Conservation (phyloP, 176 grass and related monocot genomes). For the Carex littledalei region DNA sequence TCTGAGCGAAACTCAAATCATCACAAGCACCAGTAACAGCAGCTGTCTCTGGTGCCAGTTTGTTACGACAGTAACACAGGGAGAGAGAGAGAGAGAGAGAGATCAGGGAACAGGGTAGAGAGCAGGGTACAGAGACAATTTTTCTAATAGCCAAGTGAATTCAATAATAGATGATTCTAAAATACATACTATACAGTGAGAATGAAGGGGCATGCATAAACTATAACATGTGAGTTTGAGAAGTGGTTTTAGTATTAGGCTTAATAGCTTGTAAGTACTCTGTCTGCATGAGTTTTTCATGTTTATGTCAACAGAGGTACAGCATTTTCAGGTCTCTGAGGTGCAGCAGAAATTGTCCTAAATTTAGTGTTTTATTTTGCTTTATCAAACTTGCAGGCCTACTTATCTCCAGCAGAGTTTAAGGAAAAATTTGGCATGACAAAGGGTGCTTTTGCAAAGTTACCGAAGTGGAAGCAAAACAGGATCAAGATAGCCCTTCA, state of each 20-base stretch:
- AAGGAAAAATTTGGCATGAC: constrained; percentile 88
- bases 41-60: not conserved
- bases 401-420: constrained; percentile 69
- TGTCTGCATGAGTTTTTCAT: not conserved
- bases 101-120: no score
- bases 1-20: not conserved
- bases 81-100: not conserved
- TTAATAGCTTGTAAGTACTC: not conserved
- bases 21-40: not conserved
- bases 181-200: not conserved
- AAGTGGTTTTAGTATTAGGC: not conserved
- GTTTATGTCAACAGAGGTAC: not conserved
- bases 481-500: constrained; percentile 72
- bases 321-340: not conserved
- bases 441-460: constrained; percentile 63
- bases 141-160: not conserved
- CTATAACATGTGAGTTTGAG: not conserved
- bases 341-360: not conserved
- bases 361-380: not conserved
- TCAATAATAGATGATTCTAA: not conserved
- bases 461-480: constrained; percentile 90
- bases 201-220: not conserved
- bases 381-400: constrained; percentile 44
- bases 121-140: not conserved
- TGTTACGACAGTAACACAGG: not conserved